Conservation (phyloP, 768 basidiomycete species). For the Phylloporus arenicola region DNA sequence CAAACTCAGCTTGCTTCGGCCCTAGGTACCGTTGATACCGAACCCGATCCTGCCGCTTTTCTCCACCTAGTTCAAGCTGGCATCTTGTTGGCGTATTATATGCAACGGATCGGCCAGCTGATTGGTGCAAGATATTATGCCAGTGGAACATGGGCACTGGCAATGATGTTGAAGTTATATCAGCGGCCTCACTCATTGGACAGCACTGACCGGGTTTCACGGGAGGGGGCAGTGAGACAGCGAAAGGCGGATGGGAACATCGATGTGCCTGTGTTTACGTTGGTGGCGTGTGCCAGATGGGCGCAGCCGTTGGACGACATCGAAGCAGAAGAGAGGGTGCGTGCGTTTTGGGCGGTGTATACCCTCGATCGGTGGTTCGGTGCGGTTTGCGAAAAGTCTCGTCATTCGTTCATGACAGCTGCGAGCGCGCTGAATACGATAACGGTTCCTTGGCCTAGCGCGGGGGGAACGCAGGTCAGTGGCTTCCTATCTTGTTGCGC, state of each 20-base stretch:
- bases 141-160: constrained; percentile 43
- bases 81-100: constrained; percentile 60
- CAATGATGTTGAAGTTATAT: constrained; percentile 44
- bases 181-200: constrained; percentile 11
- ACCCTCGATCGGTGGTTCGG: constrained; percentile 31
- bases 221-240: background rate
- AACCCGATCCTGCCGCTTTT: constrained; percentile 33
- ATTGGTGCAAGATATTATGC: constrained; percentile 58
- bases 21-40: constrained; percentile 35
- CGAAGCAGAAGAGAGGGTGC: constrained; percentile 35
- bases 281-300: constrained; percentile 19
- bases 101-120: constrained; percentile 53
- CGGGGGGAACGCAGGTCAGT: constrained; percentile 10
- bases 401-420: constrained; percentile 18
- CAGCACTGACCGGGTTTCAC: constrained; percentile 1
- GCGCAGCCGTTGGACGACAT: constrained; percentile 26
- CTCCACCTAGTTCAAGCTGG: constrained; percentile 57
- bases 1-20: constrained; percentile 42
- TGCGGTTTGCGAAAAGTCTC: constrained; percentile 22
- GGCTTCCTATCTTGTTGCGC: background rate
- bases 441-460: constrained; percentile 40
- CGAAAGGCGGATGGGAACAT: background rate
- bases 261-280: constrained; percentile 3
- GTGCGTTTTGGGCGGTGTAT: constrained; percentile 37
- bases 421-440: constrained; percentile 26